phyloP scores from a whole-genome alignment of 495 filamentous ascomycete species.

The Parmelia sp. region DNA sequence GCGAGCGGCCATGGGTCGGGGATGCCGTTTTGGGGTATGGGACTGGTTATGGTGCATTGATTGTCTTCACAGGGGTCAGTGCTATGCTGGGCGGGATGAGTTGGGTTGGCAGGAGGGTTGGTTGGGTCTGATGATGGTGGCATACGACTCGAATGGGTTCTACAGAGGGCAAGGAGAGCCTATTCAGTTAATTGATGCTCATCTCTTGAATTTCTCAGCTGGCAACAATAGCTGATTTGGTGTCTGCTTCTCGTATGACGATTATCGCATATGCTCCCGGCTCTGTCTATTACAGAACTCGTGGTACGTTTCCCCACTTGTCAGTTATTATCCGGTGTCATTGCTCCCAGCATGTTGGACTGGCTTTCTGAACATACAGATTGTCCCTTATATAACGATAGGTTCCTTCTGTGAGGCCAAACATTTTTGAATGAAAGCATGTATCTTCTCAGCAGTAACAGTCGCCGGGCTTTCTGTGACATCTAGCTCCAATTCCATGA shows the following conservation, averaged over 20 bases:
- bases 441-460: background rate
- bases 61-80: conserved; percentile 43
- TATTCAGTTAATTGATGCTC: background rate
- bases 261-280: background rate
- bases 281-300: background rate
- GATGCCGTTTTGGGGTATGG: conserved; percentile 32
- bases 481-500: conserved; percentile 5
- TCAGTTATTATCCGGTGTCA: background rate
- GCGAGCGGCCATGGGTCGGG: conserved; percentile 29
- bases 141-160: background rate
- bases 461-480: background rate
- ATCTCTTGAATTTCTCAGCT: background rate
- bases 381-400: background rate
- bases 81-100: conserved; percentile 21
- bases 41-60: conserved; percentile 39
- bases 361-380: background rate
- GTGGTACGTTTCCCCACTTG: background rate
- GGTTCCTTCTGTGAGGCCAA: background rate
- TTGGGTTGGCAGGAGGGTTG: conserved; percentile 21
- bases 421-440: background rate
- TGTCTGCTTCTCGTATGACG: background rate
- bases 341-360: background rate
- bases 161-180: background rate
- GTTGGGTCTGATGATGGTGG: conserved; percentile 14
- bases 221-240: background rate